These are phyloP conservation scores for Coffea eugenioides DNA, from an alignment of 257 asterid genomes.

Conservation along the genomic window DNA sequence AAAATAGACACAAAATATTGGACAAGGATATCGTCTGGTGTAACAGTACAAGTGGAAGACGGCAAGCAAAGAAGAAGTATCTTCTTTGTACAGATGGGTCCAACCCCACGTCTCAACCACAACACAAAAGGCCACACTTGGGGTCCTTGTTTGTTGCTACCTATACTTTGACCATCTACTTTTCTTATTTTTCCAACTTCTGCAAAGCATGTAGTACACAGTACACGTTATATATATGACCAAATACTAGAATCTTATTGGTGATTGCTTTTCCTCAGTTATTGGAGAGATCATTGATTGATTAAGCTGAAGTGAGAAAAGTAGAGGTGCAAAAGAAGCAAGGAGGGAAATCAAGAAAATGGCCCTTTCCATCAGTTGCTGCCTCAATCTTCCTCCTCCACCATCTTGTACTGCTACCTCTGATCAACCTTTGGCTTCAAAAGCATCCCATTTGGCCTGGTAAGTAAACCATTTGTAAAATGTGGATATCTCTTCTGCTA, in stretches of 20 bases:
- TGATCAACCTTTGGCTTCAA: constrained; percentile 22
- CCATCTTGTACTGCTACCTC: constrained; percentile 25
- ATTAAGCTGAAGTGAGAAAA: not conserved
- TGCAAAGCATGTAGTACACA: not conserved
- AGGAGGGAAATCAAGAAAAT: constrained; percentile 16
- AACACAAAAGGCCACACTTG: not conserved
- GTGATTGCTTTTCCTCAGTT: not conserved
- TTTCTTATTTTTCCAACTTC: not conserved
- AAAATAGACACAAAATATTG: too few relatives aligned
- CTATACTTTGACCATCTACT: constrained; percentile 21
- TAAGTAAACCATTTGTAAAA: constrained; percentile 6
- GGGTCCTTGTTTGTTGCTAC: constrained; percentile 5
- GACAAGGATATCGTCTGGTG: too few relatives aligned
- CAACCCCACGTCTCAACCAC: constrained; percentile 8
- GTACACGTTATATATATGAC: constrained; percentile 3
- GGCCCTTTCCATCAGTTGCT: constrained; percentile 48
- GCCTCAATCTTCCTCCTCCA: constrained; percentile 38
- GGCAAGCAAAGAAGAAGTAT: constrained; percentile 37
- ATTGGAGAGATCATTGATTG: not conserved
- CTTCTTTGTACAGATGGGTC: constrained; percentile 3
- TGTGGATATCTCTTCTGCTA: too few relatives aligned
- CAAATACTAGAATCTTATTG: not conserved
- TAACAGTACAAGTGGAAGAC: constrained; percentile 19
- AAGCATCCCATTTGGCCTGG: constrained; percentile 34
- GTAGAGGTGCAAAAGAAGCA: not conserved